These are phyloP conservation scores for Pichia sp. DNA, from an alignment of 1,139 yeast species.

Conservation along the genomic window DNA sequence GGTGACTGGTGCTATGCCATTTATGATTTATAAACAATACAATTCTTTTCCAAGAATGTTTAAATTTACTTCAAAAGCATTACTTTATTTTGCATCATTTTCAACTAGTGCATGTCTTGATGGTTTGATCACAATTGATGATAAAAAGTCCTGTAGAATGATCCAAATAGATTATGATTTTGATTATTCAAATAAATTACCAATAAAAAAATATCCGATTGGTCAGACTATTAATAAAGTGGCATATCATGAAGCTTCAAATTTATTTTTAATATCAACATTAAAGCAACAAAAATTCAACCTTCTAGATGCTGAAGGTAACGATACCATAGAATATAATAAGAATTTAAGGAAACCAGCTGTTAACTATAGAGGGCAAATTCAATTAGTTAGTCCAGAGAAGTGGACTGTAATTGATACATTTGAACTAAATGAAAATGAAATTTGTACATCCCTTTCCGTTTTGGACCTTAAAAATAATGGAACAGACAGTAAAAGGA, in stretches of 20 bases:
- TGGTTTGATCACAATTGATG: conserved; percentile 71
- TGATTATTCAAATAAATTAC: conserved; percentile 59
- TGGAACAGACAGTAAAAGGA: conserved; percentile 13
- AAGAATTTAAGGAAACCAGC: conserved; percentile 37
- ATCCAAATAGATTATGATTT: conserved; percentile 42
- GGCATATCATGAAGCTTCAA: conserved; percentile 65
- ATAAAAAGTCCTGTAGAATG: conserved; percentile 65
- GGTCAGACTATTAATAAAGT: conserved; percentile 66
- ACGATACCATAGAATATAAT: conserved; percentile 53
- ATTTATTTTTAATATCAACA: conserved; percentile 62
- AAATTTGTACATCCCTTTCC: conserved; percentile 54
- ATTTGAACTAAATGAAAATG: conserved; percentile 59
- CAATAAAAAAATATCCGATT: conserved; percentile 46
- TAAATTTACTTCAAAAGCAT: conserved; percentile 58
- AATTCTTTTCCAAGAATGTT: conserved; percentile 63
- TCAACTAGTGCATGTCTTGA: conserved; percentile 31
- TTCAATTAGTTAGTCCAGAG: conserved; percentile 64
- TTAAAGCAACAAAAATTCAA: conserved; percentile 53
- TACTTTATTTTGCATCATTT: conserved; percentile 56
- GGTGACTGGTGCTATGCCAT: conserved; percentile 73
- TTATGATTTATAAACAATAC: conserved; percentile 56
- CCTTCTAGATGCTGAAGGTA: conserved; percentile 72
- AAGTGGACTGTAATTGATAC: conserved; percentile 76
- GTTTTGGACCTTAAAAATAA: conserved; percentile 41
- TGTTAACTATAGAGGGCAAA: conserved; percentile 33